phyloP scores from a whole-genome alignment of 805 yeast genomes.

The Myxozyma geophila region DNA sequence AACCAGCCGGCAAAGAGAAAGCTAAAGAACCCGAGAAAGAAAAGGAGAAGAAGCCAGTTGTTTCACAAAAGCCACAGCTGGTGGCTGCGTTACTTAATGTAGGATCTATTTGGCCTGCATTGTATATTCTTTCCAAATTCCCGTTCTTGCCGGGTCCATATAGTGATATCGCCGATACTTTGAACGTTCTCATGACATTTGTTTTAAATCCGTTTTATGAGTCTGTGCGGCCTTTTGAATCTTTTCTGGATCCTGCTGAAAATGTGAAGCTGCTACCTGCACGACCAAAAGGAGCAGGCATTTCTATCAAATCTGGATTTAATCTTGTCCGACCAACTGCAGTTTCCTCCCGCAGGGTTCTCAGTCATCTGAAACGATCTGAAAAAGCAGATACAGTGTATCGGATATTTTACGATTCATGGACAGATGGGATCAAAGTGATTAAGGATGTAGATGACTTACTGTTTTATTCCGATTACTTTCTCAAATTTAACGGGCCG shows the following conservation, averaged over 20 bases:
- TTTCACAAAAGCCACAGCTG: constrained; percentile 52
- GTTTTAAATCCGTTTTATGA: constrained; percentile 57
- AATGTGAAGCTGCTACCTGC: constrained; percentile 20
- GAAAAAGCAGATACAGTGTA: constrained; percentile 25
- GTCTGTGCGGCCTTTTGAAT: constrained; percentile 5
- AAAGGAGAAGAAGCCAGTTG: constrained; percentile 1
- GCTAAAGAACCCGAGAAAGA: constrained; percentile 13
- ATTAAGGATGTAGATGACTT: constrained; percentile 52
- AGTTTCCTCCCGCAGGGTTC: constrained; percentile 19
- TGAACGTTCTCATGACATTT: constrained; percentile 56
- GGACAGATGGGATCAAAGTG: constrained; percentile 53
- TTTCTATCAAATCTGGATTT: background rate
- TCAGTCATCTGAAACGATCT: constrained; percentile 27
- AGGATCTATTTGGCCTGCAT: constrained; percentile 66
- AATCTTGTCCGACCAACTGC: constrained; percentile 15
- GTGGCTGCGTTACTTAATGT: constrained; percentile 58
- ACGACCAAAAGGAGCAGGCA: background rate
- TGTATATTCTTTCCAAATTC: constrained; percentile 60
- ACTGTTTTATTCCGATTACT: constrained; percentile 52
- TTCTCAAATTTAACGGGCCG: constrained; percentile 61
- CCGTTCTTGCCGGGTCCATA: constrained; percentile 66
- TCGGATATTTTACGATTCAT: constrained; percentile 45
- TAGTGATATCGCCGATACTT: constrained; percentile 52
- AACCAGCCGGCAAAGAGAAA: constrained; percentile 44
- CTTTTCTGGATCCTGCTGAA: constrained; percentile 3